Conservation (phyloP, 2,329 filamentous ascomycete species). For the Aspergillus tanneri region DNA sequence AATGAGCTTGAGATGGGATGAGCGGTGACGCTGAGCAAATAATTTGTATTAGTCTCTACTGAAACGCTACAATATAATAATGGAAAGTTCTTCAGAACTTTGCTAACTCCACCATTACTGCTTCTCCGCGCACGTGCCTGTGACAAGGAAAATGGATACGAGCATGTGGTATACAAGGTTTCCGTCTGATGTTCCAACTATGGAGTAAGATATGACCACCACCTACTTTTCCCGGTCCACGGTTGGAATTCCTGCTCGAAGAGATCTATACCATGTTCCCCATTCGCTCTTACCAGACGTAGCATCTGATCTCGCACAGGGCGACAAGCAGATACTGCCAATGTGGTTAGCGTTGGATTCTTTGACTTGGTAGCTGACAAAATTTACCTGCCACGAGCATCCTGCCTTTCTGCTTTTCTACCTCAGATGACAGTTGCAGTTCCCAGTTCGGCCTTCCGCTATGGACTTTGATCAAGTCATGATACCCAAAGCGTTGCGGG, state of each 20-base stretch:
- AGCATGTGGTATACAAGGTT: too few relatives aligned
- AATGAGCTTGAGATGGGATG: too few relatives aligned
- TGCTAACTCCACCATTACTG: too few relatives aligned
- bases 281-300: constrained; percentile 4
- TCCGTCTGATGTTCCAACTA: too few relatives aligned
- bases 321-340: constrained; percentile 6
- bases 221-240: constrained; percentile 3
- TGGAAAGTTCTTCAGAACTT: too few relatives aligned
- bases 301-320: constrained; percentile 4
- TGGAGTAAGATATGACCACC: constrained; percentile 4
- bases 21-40: too few relatives aligned
- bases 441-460: constrained; percentile 7
- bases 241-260: constrained; percentile 10
- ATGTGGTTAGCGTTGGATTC: constrained; percentile 1
- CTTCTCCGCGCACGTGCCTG: too few relatives aligned
- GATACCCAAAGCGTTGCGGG: constrained; percentile 1
- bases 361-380: background rate
- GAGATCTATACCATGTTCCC: constrained; percentile 1
- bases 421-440: background rate
- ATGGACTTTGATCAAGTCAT: constrained; percentile 6
- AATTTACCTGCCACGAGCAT: constrained; percentile 11
- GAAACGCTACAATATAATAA: too few relatives aligned
- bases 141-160: too few relatives aligned
- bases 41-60: too few relatives aligned
- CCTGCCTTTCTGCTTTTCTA: constrained; percentile 6